Conservation (phyloP, 2,329 filamentous ascomycete species). For the Pezizomycotina sp. region DNA sequence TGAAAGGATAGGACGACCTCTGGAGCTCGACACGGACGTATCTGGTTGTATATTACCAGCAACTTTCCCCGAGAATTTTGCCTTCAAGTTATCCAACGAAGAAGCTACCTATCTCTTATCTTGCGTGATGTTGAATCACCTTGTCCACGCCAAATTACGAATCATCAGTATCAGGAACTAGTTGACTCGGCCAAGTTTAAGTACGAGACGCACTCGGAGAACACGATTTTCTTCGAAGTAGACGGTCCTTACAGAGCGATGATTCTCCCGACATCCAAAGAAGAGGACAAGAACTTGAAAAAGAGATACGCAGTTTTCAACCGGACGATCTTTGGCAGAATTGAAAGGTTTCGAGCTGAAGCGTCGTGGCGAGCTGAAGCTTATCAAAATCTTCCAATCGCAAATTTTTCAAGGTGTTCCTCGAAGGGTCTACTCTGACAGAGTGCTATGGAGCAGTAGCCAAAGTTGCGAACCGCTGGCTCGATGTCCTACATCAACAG, state of each 20-base stretch:
- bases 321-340: conserved; percentile 84
- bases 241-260: conserved; percentile 96
- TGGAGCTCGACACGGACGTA: conserved; percentile 94
- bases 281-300: conserved; percentile 98
- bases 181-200: conserved; percentile 62
- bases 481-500: conserved; percentile 88
- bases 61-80: conserved; percentile 90
- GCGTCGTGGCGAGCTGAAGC: conserved; percentile 87
- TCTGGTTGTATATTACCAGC: conserved; percentile 99
- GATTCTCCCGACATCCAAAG: conserved; percentile 92
- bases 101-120: conserved; percentile 91
- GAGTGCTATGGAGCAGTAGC: conserved; percentile 88
- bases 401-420: conserved; percentile 99
- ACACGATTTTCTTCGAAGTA: conserved; percentile 98
- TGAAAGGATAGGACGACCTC: conserved; percentile 75
- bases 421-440: conserved; percentile 70
- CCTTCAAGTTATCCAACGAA: conserved; percentile 86
- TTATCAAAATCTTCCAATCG: conserved; percentile 99
- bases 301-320: conserved; percentile 99
- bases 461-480: conserved; percentile 87
- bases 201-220: conserved; percentile 95
- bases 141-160: conserved; percentile 92
- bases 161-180: conserved; percentile 90
- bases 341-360: conserved; percentile 97
- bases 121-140: conserved; percentile 96